These are phyloP conservation scores for Ramaria rubella DNA, from an alignment of 768 basidiomycete species.

Conservation along the genomic window DNA sequence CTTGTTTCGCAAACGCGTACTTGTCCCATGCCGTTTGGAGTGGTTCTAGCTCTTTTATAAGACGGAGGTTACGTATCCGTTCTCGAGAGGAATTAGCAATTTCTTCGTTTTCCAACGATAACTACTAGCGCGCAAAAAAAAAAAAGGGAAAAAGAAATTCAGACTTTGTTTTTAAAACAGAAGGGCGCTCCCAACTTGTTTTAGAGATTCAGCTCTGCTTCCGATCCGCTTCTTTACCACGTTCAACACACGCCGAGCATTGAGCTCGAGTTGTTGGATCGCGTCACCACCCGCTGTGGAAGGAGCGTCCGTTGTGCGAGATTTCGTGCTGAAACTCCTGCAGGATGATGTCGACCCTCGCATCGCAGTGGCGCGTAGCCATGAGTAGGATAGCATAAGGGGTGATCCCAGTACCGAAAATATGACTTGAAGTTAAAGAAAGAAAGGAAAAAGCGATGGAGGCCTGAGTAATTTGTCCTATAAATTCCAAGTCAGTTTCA, in stretches of 20 bases:
- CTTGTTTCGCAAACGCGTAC: slow-evolving; percentile 53
- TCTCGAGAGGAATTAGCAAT: slow-evolving; percentile 46
- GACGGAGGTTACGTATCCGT: slow-evolving; percentile 52
- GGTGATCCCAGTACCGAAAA: too few relatives aligned
- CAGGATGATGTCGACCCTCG: too few relatives aligned
- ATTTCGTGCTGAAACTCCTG: too few relatives aligned
- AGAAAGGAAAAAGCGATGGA: too few relatives aligned
- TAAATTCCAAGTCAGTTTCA: too few relatives aligned
- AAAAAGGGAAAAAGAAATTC: slow-evolving; percentile 8
- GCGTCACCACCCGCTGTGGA: too few relatives aligned
- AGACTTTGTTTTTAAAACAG: slow-evolving; percentile 4
- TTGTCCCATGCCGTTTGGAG: slow-evolving; percentile 62
- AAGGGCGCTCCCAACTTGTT: slow-evolving; percentile 44
- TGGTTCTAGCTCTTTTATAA: slow-evolving; percentile 62
- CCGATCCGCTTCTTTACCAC: slow-evolving; percentile 49
- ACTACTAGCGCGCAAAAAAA: slow-evolving; percentile 17
- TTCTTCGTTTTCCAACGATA: slow-evolving; percentile 21
- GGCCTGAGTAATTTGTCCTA: too few relatives aligned
- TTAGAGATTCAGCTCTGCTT: slow-evolving; percentile 38
- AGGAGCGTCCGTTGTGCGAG: too few relatives aligned
- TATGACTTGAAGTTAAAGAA: too few relatives aligned
- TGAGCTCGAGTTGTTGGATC: slow-evolving; percentile 28
- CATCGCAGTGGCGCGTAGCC: too few relatives aligned
- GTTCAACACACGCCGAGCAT: slow-evolving; percentile 46
- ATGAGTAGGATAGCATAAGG: too few relatives aligned